Conservation (phyloP, 202 grass and related monocot genomes). For the Elaeis oleifera region DNA sequence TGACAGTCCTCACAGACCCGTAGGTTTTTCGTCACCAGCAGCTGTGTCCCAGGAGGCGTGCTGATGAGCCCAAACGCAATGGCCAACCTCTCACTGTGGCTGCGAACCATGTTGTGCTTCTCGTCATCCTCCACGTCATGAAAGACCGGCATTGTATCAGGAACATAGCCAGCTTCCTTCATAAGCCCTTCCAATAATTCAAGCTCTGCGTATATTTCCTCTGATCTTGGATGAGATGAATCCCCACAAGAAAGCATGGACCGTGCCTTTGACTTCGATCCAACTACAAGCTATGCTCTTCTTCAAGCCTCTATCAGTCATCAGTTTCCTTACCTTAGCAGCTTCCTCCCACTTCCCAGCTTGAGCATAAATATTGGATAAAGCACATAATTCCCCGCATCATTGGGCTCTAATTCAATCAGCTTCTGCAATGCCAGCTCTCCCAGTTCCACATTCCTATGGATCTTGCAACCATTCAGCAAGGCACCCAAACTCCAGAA, state of each 20-base stretch:
- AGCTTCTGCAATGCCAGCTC: constrained; percentile 61
- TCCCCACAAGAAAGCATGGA: constrained; percentile 66
- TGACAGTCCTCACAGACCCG: constrained; percentile 76
- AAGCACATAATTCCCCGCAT: constrained; percentile 74
- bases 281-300: constrained; percentile 72
- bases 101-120: constrained; percentile 52
- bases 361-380: constrained; percentile 72
- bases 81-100: constrained; percentile 70
- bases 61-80: constrained; percentile 79
- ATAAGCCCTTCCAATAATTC: constrained; percentile 60
- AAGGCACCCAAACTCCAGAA: constrained; percentile 67
- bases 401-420: constrained; percentile 61
- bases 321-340: constrained; percentile 47
- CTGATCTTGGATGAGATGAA: constrained; percentile 52
- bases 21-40: constrained; percentile 67
- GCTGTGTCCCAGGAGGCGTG: constrained; percentile 53
- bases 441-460: constrained; percentile 53
- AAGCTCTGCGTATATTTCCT: constrained; percentile 55
- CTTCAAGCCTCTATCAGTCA: constrained; percentile 55
- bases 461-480: constrained; percentile 71
- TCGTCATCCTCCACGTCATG: constrained; percentile 72
- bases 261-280: constrained; percentile 58
- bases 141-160: constrained; percentile 50
- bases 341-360: constrained; percentile 63
- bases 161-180: constrained; percentile 55